Base-by-base conservation (phyloP, 2,329 filamentous ascomycete genomes). In the Chrysoporthe austroafricana region DNA sequence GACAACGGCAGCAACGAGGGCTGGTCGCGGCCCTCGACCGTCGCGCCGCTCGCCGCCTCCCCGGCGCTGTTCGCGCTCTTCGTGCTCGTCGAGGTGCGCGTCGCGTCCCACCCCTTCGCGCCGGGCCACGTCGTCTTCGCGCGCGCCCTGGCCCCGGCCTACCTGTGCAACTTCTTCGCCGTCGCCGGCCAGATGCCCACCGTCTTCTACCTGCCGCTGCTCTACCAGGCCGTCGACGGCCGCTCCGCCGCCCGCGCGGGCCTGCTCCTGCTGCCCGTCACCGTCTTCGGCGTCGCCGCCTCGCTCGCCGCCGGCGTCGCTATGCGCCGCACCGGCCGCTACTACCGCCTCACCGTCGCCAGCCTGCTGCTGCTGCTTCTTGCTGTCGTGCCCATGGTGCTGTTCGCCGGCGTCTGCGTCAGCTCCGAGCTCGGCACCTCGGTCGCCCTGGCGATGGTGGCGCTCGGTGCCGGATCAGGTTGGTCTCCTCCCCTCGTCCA, bases 151-250 rank as follows among this genome's bases (percentile, higher is more conserved):
- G 83, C 92, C 62, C 87, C 90, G 2, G 88, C 86, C 75, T 94
- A 91, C 73, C 77, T 88, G 1, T 87, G 87, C 76, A 93, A 93
- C 76, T 92, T 93, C 79, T 93, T 92, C 76, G 83, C 85, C 63
- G 85, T 91, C 64, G 87, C 83, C 1, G 88, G 85, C 16, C 79
- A 83, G 69, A 79, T 82, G 74, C 84, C 86, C 0, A 79, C 84
- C 1, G 71, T 91, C 4, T 95, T 93, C 80, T 92, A 92, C 78
- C 80, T 92, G n/a, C 91, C 92, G 1, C 81, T 95, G 2, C 93
- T 91, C 78, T 92, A 91, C 78, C 92, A 95, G 77, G 91, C 90
- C 5, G 89, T 90, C 0, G 82, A 90, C 62, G 87, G 86, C 5
- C 79, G 88, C 34, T 85, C 84, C 4, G 89, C 92, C 1, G 88